Evolutionary conservation across 768 basidiomycete genomes (phyloP), one percentile per base, ranked within the genome.

Genomic region (Hypholoma fasciculare): DNA sequence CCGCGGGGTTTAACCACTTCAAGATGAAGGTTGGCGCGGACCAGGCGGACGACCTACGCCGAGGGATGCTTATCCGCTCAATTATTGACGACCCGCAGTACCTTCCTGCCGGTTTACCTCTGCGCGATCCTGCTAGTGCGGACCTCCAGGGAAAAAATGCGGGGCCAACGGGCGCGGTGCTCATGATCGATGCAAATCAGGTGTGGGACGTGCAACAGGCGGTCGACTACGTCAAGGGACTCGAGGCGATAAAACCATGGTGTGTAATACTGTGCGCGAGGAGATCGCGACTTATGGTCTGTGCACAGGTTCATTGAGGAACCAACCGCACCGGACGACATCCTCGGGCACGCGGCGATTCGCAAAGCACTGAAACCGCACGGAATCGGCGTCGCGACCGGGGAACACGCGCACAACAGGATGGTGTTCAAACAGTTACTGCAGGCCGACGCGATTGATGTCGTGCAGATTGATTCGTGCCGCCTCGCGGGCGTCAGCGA

Each of bases 171-270:
- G 96, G 96, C 4, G 85, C 89, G 34, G 96, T 98, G 46, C 78
- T 98, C 47, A 98, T 98, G 96, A 92, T 98, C 60, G 96, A 98
- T 72, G 91, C 96, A 39, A 98, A 98, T 74, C 96, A 97, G 73
- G 90, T 96, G 6, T 96, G 92, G 92, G 95, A 96, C 64, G 96
- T 98, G 14, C 79, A 87, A 27, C 84, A 95, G 71, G 96, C 96
- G 7, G 90, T 97, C 65, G 91, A 96, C 27, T 96, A 96, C 71
- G 92, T 96, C 59, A 85, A 84, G 64, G 81, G 85, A 53, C 80
- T 98, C 38, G 81, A 84, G 64, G 82, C 84, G 52, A 85, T 94
- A 71, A 92, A 88, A 65, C 96, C 96, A 20, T 98, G 96, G 95
- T 90, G 64, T 62, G 77, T 60, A 2, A 20, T n/a, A 27, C 14